Percentiles rank a stretch among this genome's conserved stretches.
phyloP scores from a whole-genome alignment of 1,139 yeast species.

The Geotrichum phurueaensis region DNA sequence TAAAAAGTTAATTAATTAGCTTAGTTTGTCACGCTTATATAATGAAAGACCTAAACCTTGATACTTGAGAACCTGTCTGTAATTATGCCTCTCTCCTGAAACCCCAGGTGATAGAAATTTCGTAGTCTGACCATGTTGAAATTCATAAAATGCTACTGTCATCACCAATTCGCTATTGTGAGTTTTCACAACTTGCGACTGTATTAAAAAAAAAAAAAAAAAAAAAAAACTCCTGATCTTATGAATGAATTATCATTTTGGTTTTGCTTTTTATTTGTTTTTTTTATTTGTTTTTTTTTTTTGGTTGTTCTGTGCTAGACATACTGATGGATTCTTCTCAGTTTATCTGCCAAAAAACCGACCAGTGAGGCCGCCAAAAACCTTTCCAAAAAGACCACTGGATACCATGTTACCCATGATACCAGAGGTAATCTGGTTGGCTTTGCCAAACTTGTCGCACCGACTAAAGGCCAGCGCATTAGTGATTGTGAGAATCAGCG shows the following conservation, averaged over 20 bases:
- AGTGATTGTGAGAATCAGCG: conserved; percentile 64
- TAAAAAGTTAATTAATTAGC: not conserved
- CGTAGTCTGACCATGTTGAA: too few relatives aligned
- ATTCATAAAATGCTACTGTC: not conserved
- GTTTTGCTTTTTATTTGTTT: not conserved
- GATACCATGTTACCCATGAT: conserved; percentile 36
- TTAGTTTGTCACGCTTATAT: not conserved
- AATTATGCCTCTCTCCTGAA: not conserved
- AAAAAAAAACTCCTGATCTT: too few relatives aligned
- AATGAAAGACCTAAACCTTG: not conserved
- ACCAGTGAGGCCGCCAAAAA: conserved; percentile 20
- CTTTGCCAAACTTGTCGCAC: conserved; percentile 85
- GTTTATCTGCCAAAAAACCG: conserved; percentile 12
- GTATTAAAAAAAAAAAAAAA: too few relatives aligned
- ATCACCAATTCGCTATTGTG: not conserved
- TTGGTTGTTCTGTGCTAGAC: not conserved
- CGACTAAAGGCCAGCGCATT: conserved; percentile 86
- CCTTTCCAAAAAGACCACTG: conserved; percentile 23
- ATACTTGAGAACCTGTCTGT: not conserved
- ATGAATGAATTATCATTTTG: not conserved
- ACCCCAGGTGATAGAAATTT: too few relatives aligned
- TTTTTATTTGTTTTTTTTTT: not conserved
- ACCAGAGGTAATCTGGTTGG: conserved; percentile 52
- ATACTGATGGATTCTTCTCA: not conserved
- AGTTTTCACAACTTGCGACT: not conserved